Evolutionary conservation across 192 early-diverging fungal genomes (phyloP), one percentile per base, ranked within the genome.

Genomic region (Geranomyces variabilis): DNA sequence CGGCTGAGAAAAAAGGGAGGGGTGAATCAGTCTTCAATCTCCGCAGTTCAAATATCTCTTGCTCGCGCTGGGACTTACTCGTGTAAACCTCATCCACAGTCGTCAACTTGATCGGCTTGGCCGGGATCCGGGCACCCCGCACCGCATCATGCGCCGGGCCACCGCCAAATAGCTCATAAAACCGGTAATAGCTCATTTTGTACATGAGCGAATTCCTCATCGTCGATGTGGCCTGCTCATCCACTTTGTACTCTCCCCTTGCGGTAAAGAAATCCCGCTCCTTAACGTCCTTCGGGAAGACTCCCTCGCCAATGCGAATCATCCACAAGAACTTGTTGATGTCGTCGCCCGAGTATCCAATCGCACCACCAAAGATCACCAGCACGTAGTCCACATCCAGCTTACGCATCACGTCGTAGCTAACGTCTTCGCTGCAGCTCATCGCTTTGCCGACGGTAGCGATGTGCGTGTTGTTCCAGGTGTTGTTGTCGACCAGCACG

Each of bases 291-390:
- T 97, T 89, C 0, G 98, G 98, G 77, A 92, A 99, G 1, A 99
- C 94, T 19, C 95, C 95, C 81, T 96, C 93, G 0, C 93, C 95
- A 77, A 99, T 99, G 59, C 98, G 90, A 65, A 99, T 91, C 98
- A 99, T 99, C 98, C 98, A 99, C 82, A 99, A 71, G 84, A 97
- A 99, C 83, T 99, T 99, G 88, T 99, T 99, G 84, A 99, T 96
- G 78, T 99, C 98, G 80, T 99, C 98, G 22, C 98, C 98, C 24
- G 94, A 95, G 79, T 99, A 99, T 7, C 97, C 98, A 58, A 99
- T 84, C 51, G 94, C 85, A 0, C 90, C 96, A 66, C 98, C 98
- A 80, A 99, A 99, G 51, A 99, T 90, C 0, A 99, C 90, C 34
- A 99, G 82, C 1, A 99, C 94, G 74, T 99, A 99, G 77, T 95